phyloP scores from a whole-genome alignment of 305 asterid species.

The Fraxinus nigra region DNA sequence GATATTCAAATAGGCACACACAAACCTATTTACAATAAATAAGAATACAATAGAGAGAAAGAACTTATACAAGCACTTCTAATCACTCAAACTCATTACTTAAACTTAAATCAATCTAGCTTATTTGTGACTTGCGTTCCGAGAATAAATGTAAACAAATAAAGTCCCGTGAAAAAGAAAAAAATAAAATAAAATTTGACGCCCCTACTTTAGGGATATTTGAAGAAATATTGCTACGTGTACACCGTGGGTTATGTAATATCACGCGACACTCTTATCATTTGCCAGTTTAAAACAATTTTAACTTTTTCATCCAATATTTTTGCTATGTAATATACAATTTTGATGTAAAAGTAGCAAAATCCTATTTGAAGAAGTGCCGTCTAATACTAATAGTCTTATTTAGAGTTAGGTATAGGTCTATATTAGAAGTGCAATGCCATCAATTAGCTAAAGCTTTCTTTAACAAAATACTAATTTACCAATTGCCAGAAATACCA shows the following conservation, averaged over 20 bases:
- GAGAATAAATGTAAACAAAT: no score
- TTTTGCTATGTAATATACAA: no score
- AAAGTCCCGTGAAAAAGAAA: not conserved
- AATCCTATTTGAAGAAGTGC: not conserved
- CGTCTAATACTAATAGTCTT: not conserved
- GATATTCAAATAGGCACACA: not conserved
- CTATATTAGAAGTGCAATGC: not conserved
- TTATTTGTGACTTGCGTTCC: not conserved
- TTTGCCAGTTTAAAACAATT: no score
- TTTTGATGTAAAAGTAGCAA: no score
- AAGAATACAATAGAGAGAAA: not conserved
- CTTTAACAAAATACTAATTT: slow-evolving; percentile 6
- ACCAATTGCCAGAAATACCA: slow-evolving; percentile 89
- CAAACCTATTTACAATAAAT: not conserved
- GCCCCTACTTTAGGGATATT: not conserved
- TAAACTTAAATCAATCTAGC: not conserved
- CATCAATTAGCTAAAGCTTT: not conserved
- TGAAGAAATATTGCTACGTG: not conserved
- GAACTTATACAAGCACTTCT: not conserved
- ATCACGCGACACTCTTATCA: no score
- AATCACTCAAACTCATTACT: not conserved
- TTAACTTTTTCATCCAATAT: no score
- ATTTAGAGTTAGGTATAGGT: not conserved
- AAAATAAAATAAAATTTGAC: not conserved
- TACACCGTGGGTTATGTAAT: no score